Conservation (phyloP, 2,329 filamentous ascomycete genomes). For the Annulohypoxylon truncatum region DNA sequence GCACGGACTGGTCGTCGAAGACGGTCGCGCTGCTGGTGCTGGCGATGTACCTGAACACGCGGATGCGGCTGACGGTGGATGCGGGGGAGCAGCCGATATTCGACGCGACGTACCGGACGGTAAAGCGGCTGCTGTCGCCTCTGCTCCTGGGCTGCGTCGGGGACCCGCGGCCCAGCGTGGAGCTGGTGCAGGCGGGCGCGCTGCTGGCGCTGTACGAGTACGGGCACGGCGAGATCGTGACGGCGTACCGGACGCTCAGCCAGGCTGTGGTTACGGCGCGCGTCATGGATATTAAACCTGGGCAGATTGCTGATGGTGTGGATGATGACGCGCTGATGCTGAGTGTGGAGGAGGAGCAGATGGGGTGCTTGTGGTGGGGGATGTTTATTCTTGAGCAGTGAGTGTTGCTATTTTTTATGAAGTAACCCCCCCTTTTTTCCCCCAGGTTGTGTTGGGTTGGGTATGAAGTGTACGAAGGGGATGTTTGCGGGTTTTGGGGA, state of each 20-base stretch:
- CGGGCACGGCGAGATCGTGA: slow-evolving; percentile 56
- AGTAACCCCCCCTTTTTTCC: too few species aligned
- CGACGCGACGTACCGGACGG: slow-evolving; percentile 54
- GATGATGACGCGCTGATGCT: slow-evolving; percentile 44
- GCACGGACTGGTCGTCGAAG: slow-evolving; percentile 38
- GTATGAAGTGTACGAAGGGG: too few species aligned
- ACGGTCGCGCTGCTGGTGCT: slow-evolving; percentile 55
- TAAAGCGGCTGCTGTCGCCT: slow-evolving; percentile 54
- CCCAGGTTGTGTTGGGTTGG: too few species aligned
- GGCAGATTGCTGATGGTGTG: slow-evolving; percentile 50
- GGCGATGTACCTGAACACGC: slow-evolving; percentile 58
- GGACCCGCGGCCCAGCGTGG: slow-evolving; percentile 50
- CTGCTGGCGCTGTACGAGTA: slow-evolving; percentile 59
- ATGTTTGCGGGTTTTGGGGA: neutral
- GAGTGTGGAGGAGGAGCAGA: slow-evolving; percentile 53
- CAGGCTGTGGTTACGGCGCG: slow-evolving; percentile 55
- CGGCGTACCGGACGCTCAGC: slow-evolving; percentile 58
- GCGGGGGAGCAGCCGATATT: slow-evolving; percentile 54
- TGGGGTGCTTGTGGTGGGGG: slow-evolving; percentile 57
- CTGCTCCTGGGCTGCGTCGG: slow-evolving; percentile 51
- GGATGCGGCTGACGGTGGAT: slow-evolving; percentile 54
- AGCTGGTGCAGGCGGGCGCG: slow-evolving; percentile 56
- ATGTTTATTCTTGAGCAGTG: slow-evolving; percentile 59
- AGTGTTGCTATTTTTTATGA: slow-evolving; percentile 36
- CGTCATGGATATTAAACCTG: slow-evolving; percentile 53